A percentile compares a stretch with the other conserved stretches of the same genome.
Evolutionary conservation across 1,284 basidiomycete species (phyloP).

Genomic region (Takashimella koratensis): DNA sequence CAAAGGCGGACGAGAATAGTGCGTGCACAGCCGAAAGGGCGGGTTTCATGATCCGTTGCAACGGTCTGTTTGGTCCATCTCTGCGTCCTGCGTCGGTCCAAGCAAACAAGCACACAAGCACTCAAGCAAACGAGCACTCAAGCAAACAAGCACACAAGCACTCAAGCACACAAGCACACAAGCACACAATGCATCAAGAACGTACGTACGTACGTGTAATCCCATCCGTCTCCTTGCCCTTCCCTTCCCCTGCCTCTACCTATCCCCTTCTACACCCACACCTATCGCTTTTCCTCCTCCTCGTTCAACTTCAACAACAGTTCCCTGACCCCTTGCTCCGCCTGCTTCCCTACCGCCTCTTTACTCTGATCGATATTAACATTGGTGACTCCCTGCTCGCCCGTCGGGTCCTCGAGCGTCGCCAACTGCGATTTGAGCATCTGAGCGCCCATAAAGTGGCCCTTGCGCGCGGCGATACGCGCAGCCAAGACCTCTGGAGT

Average conservation of each 20-base stretch:
- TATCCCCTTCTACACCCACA: neutral
- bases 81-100: too few relatives aligned
- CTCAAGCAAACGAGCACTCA: too few relatives aligned
- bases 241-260: neutral
- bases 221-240: too few relatives aligned
- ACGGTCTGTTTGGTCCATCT: too few relatives aligned
- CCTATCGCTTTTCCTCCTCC: slow-evolving; percentile 3
- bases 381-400: slow-evolving; percentile 64
- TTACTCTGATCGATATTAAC: slow-evolving; percentile 60
- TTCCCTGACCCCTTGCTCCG: slow-evolving; percentile 36
- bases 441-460: slow-evolving; percentile 81
- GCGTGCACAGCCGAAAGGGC: too few relatives aligned
- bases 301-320: slow-evolving; percentile 21
- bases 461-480: slow-evolving; percentile 66
- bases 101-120: too few relatives aligned
- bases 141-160: too few relatives aligned
- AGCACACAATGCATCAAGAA: too few relatives aligned
- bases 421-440: slow-evolving; percentile 85
- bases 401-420: slow-evolving; percentile 69
- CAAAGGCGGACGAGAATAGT: too few relatives aligned
- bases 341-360: slow-evolving; percentile 58
- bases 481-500: slow-evolving; percentile 60
- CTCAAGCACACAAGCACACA: too few relatives aligned
- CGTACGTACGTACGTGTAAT: too few relatives aligned
- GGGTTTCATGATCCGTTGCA: too few relatives aligned